Base-by-base conservation (phyloP, 306 rosid species). In the Erythrophleum fordii region DNA sequence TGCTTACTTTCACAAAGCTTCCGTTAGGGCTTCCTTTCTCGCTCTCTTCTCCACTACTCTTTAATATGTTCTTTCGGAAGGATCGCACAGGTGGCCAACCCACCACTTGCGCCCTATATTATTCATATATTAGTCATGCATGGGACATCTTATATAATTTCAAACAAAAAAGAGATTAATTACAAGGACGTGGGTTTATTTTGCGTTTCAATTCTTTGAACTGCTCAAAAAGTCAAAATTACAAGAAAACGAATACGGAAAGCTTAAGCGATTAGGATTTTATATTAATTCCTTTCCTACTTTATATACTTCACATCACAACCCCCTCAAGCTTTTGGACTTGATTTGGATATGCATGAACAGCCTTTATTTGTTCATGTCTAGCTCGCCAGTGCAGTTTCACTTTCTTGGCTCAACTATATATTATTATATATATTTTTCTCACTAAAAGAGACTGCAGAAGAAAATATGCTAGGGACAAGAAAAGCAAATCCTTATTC, bases 11-110 rank as follows among this genome's bases (percentile, higher is more conserved):
- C 64, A 95, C 97, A 67, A 91, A 85, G 55, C 86, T 85, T 53
- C 69, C 85, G 3, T 66, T 66, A 37, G 65, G 78, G 53, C 78
- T 81, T 22, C 31, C 81, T 74, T 89, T 85, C 80, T 85, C 89
- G 13, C 81, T 84, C 66, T 66, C 31, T 11, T 83, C 92, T 18
- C 84, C 88, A 1, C 46, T 64, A 16, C 48, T 89, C 91, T 88
- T 92, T 68, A 91, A 73, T 79, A 88, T 81, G 85, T 90, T 95
- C 92, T 88, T 95, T 45, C 99, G 77, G 88, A 62, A 87, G 0
- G 97, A 91, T 62, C 98, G 64, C 70, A 95, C 95, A 0, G 99
- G 99, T 80, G 99, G 99, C 99, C 99, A 95, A 11, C 99, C 99
- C 85, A 95, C 99, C 51, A 93, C 98, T 82, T 93, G 92, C 45